Percentiles rank a stretch among this genome's conserved stretches.
phyloP scores from a whole-genome alignment of 2,329 filamentous ascomycete species.

The Aureobasidium vineae region DNA sequence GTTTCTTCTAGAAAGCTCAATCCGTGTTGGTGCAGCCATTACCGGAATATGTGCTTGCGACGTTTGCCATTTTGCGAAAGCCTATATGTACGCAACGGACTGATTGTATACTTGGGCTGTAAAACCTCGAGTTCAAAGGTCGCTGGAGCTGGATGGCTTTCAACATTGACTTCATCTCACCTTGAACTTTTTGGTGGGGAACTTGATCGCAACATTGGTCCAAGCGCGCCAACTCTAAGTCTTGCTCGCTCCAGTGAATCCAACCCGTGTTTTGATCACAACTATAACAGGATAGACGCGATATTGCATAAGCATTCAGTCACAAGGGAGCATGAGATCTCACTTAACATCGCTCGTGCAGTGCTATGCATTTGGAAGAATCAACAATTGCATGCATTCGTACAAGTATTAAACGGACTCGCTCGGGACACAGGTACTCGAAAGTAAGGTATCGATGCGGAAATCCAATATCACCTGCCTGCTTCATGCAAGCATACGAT shows the following conservation, averaged over 20 bases:
- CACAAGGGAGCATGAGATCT: neutral
- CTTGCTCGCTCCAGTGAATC: neutral
- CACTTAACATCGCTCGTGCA: neutral
- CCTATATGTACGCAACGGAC: conserved; percentile 35
- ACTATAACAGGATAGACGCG: neutral
- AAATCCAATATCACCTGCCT: conserved; percentile 15
- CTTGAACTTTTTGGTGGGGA: conserved; percentile 24
- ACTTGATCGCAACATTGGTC: conserved; percentile 11
- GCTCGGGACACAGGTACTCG: conserved; percentile 4
- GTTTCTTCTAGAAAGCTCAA: neutral
- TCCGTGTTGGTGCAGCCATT: conserved; percentile 8
- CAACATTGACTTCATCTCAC: conserved; percentile 22
- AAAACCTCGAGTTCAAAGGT: neutral
- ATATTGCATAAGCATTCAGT: neutral
- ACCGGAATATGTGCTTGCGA: conserved; percentile 38
- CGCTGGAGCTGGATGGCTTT: neutral
- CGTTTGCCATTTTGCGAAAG: conserved; percentile 40
- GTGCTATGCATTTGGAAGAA: neutral
- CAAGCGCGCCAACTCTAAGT: neutral
- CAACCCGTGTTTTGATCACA: neutral
- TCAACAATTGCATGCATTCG: neutral
- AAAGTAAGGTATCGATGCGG: neutral
- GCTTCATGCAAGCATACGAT: conserved; percentile 8
- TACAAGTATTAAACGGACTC: neutral
- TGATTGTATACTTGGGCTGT: neutral